Base-by-base conservation (phyloP, 495 filamentous ascomycete species). In the Terfezia boudieri region DNA sequence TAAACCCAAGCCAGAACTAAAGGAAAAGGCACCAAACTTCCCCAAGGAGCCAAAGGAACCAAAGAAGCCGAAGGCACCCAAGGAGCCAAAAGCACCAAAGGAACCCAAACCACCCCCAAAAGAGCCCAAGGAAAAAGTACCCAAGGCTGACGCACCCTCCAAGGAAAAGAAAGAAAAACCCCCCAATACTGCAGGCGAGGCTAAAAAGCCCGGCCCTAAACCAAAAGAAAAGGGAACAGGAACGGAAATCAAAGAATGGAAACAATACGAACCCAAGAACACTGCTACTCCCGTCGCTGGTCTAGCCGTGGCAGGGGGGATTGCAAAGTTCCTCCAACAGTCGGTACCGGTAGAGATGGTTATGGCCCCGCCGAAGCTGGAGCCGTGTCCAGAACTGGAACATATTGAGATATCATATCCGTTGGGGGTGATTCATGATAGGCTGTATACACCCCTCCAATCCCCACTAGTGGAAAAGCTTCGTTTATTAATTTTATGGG, bases 341-440 rank as follows among this genome's bases (percentile, higher is more conserved):
- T 14, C 41, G 12, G 14, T 4, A 0, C 14, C 41, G 14, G 17
- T 46, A 5, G 20, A 20, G 20, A 20, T 20, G 20, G 20, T 20
- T 20, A 14, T 0, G 12, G 14, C 17, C 41, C 41, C 41, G 22
- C 61, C 61, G 4, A 64, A 60, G 49, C 20, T 56, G 51, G 58
- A 62, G 9, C 46, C 53, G 23, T 53, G 53, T 41, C 61, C 61
- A 9, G 54, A 62, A 7, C 62, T 64, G 14, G 60, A 64, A 53
- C 61, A 60, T 38, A 63, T 64, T 43, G 58, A 50, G 10, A 57
- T 64, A 11, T 60, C 57, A 11, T 54, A 60, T 22, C 49, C 61
- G 8, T 53, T 63, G 2, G 36, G 46, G 14, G 55, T 64, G 9
- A 60, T 64, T 8, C 53, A 52, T 22, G 57, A 52, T 43, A 36